These are phyloP conservation scores for Paxillus involutus DNA, from an alignment of 768 basidiomycete genomes.

Conservation along the genomic window DNA sequence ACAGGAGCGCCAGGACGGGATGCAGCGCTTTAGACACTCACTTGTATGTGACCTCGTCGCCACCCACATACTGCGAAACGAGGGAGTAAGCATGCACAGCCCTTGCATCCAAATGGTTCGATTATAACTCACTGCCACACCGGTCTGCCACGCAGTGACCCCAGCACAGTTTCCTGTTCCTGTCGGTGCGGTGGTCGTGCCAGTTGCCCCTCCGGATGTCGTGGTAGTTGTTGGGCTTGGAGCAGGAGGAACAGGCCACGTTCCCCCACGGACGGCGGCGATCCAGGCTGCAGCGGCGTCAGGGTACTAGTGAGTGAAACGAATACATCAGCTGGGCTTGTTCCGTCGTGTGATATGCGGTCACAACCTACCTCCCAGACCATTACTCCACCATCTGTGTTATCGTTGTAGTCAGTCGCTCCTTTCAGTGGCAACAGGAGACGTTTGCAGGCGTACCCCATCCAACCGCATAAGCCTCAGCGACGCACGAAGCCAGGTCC, in stretches of 20 bases:
- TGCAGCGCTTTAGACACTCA: conserved; percentile 17
- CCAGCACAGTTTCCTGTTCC: conserved; percentile 38
- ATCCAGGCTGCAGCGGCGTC: conserved; percentile 40
- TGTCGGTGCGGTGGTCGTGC: conserved; percentile 16
- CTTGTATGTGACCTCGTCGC: conserved; percentile 41
- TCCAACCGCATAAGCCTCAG: conserved; percentile 57
- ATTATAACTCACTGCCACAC: conserved; percentile 32
- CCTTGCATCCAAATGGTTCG: neutral
- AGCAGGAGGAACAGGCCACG: conserved; percentile 29
- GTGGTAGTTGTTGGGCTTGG: conserved; percentile 11
- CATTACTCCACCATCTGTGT: conserved; percentile 38
- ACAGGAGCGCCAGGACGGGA: neutral
- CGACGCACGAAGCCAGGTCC: conserved; percentile 58
- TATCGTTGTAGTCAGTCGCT: neutral
- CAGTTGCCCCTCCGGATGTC: conserved; percentile 20
- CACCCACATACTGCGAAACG: conserved; percentile 40
- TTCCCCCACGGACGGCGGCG: conserved; percentile 32
- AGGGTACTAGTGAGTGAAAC: conserved; percentile 31
- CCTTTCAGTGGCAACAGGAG: neutral
- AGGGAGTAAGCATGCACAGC: neutral
- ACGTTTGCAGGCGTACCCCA: conserved; percentile 53
- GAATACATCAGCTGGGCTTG: no score
- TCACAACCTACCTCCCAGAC: conserved; percentile 36
- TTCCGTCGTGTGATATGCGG: neutral
- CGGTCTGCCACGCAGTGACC: conserved; percentile 40